Evolutionary conservation across 768 basidiomycete species (phyloP), one percentile per base, ranked within the genome.

Genomic region (Arthromyces matolae): DNA sequence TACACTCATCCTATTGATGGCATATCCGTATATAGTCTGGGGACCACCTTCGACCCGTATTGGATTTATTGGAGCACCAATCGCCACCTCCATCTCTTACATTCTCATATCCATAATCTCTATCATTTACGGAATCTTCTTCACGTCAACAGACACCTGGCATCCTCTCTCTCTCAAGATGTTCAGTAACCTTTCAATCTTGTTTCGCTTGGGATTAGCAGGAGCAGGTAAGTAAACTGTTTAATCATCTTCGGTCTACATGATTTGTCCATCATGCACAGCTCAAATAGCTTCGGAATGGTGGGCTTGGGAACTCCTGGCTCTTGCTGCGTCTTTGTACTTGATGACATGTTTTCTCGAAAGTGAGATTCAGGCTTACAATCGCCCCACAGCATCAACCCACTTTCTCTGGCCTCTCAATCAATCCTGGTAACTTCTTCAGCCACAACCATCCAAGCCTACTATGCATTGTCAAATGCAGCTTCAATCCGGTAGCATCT

Each of bases 31-130:
- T n/a, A 10, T 13, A 73, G 89, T 93, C 0, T 92, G 89, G 89
- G 90, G 91, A 1, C 91, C 90, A 0, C 69, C 77, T 35, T 70
- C 80, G 2, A 68, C 93, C 47, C 73, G 86, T 12, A 70, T 96
- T 1, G 93, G 93, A 1, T 98, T 90, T 68, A 80, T 88, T 38
- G 95, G 95, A 14, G 93, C 93, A 2, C 94, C 94, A 0, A 72
- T 97, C 9, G 84, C 93, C 0, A 91, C 92, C 1, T 81, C 86
- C 0, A 75, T 93, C 43, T 88, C 87, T n/a, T 88, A 91, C 69
- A 93, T 90, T 62, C 71, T 94, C n/a, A 82, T 92, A 35, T 71
- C 80, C 0, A 42, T 78, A 29, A 58, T 76, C 36, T 86, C 80
- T 2, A 66, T 87, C 38, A 40, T 76, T 29, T 89, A 87, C 52